Conservation (phyloP, 129 eudicot genomes). For the Flaveria trinervia region DNA sequence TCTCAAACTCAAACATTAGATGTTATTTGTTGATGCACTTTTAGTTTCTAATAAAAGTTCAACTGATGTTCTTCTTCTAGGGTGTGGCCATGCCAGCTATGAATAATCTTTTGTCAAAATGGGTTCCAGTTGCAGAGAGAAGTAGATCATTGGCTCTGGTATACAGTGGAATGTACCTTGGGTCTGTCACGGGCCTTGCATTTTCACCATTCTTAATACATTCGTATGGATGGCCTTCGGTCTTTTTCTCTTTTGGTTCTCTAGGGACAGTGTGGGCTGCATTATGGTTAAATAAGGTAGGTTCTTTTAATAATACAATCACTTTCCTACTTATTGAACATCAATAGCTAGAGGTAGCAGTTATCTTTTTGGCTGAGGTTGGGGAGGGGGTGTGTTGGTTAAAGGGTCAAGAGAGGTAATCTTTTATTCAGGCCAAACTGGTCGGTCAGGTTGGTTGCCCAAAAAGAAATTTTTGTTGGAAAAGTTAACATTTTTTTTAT, state of each 20-base stretch:
- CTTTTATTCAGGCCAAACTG: too few species aligned
- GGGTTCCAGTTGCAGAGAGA: slow-evolving; percentile 92
- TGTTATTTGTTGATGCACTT: not conserved
- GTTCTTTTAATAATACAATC: not conserved
- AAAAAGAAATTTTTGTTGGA: too few species aligned
- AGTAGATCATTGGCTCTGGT: slow-evolving; percentile 87
- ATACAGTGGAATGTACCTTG: slow-evolving; percentile 92
- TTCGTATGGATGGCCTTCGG: slow-evolving; percentile 80
- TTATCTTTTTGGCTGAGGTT: too few species aligned
- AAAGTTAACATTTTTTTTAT: too few species aligned
- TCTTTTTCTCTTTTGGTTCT: slow-evolving; percentile 90
- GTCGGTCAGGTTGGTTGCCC: too few species aligned
- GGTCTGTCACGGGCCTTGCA: slow-evolving; percentile 85
- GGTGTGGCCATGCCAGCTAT: slow-evolving; percentile 97
- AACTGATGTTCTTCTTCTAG: slow-evolving; percentile 38
- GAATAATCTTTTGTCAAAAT: slow-evolving; percentile 79
- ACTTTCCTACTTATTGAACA: slow-evolving; percentile 6
- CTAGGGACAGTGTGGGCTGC: slow-evolving; percentile 83
- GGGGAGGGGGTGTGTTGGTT: too few species aligned
- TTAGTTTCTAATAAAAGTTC: not conserved
- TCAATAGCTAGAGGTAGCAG: not conserved
- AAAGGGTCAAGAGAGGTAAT: too few species aligned
- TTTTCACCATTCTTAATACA: slow-evolving; percentile 82
- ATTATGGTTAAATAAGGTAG: slow-evolving; percentile 73
- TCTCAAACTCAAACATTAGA: not conserved